Conservation (phyloP, 1,284 basidiomycete species). For the Stygiomarasmius scandens region DNA sequence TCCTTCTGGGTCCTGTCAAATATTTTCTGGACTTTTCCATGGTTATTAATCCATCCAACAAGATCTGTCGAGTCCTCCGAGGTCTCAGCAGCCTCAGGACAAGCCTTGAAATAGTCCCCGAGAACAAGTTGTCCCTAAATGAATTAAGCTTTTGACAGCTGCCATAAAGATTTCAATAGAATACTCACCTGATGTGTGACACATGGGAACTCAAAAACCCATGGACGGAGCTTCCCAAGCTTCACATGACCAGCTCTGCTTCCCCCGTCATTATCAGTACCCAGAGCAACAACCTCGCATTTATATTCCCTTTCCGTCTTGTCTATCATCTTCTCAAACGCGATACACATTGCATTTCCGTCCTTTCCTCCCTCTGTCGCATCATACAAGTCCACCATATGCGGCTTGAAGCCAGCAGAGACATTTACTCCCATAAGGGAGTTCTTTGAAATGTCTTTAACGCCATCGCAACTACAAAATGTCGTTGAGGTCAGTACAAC, state of each 20-base stretch:
- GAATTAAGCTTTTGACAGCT: background rate
- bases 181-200: constrained; percentile 18
- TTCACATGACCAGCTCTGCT: constrained; percentile 16
- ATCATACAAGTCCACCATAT: constrained; percentile 11
- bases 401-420: constrained; percentile 11
- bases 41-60: constrained; percentile 17
- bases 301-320: constrained; percentile 8
- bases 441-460: constrained; percentile 12
- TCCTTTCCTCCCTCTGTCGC: constrained; percentile 12
- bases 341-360: constrained; percentile 6
- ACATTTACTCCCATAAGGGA: constrained; percentile 14
- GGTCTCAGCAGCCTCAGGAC: constrained; percentile 15
- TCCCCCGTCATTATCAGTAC: constrained; percentile 19
- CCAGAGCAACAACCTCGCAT: constrained; percentile 14
- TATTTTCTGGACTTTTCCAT: constrained; percentile 19
- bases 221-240: constrained; percentile 9
- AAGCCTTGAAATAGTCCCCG: constrained; percentile 5
- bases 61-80: constrained; percentile 1
- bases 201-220: constrained; percentile 16
- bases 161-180: background rate
- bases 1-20: constrained; percentile 6
- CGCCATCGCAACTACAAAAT: constrained; percentile 12
- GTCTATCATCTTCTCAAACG: constrained; percentile 15
- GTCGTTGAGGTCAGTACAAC: background rate
- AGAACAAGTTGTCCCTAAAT: constrained; percentile 4